Evolutionary conservation across 2,329 filamentous ascomycete species (phyloP), one percentile per base, ranked within the genome.

Genomic region (Escovopsis sp.): DNA sequence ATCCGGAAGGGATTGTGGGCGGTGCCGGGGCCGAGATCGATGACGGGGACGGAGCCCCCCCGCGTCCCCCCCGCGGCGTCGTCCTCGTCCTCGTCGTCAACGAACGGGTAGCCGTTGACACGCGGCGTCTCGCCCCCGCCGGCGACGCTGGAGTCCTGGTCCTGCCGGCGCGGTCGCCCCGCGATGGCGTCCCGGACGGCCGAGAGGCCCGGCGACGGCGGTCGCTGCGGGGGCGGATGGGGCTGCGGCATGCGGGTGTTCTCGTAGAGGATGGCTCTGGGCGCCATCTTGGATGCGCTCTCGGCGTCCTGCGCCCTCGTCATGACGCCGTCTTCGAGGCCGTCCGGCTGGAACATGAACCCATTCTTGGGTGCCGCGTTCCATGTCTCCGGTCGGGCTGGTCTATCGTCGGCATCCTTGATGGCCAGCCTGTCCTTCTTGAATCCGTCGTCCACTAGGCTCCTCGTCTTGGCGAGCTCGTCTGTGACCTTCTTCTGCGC

Each of bases 101-200:
- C 87, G 56, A 94, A 96, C 0, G 85, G 73, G 54, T 94, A 98
- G 1, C 90, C 90, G 43, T 92, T 93, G 1, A 96, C 83, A 2
- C 84, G 71, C 0, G 88, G 90, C 0, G 88, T 96, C 55, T 92
- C 86, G 39, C 68, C 70, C 13, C 78, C 80, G 1, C 65, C 65
- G 0, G 47, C 46, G 3, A 66, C 66, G 5, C 48, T 61, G 0
- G 72, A 72, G 44, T 84, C 76, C 11, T 73, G 72, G 17, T 77
- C 71, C 8, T 66, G 69, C 2, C 66, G 61, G 8, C 73, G 70
- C 4, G 79, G 73, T 7, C 66, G 72, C 9, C 86, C 84, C 1
- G 79, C 75, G 37, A 94, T 85, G 8, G 87, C 87, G 46, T 87
- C 85, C 43, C 79, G 74, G 16, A 94, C 72, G 2, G 86, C 79